A percentile compares a stretch with the other conserved stretches of the same genome.
These are phyloP conservation scores for Globisporangium solare DNA, from an alignment of 352 stramenopile genomes.

Conservation along the genomic window DNA sequence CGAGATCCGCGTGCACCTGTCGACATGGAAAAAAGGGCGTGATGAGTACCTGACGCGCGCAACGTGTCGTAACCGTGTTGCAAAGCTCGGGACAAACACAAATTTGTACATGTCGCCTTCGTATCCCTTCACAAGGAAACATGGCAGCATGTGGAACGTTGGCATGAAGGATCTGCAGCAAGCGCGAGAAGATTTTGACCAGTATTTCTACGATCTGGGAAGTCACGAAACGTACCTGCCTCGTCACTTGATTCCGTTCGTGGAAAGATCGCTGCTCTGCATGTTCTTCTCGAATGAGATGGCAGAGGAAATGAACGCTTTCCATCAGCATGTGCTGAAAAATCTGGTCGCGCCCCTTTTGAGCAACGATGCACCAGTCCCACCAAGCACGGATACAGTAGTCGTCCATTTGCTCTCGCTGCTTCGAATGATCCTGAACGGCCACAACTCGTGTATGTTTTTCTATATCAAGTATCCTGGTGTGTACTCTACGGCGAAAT, in stretches of 20 bases:
- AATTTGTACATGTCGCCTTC: constrained; percentile 75
- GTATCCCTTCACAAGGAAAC: constrained; percentile 73
- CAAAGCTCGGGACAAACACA: constrained; percentile 67
- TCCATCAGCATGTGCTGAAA: constrained; percentile 78
- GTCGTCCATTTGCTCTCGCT: constrained; percentile 54
- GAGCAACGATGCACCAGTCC: constrained; percentile 23
- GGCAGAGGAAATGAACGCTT: constrained; percentile 68
- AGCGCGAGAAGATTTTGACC: constrained; percentile 65
- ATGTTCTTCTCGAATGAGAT: constrained; percentile 66
- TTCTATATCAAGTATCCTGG: constrained; percentile 85
- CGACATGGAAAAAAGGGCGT: constrained; percentile 59
- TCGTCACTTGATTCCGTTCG: constrained; percentile 52
- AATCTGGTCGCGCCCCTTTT: constrained; percentile 70
- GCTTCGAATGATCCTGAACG: constrained; percentile 74
- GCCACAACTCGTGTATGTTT: constrained; percentile 70
- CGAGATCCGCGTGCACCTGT: constrained; percentile 69
- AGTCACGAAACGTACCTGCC: constrained; percentile 48
- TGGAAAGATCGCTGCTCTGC: constrained; percentile 73
- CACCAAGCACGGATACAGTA: constrained; percentile 12
- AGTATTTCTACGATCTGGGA: constrained; percentile 55
- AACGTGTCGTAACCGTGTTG: constrained; percentile 57
- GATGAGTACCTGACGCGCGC: constrained; percentile 69
- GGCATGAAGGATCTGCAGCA: constrained; percentile 60
- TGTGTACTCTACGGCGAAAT: constrained; percentile 46
- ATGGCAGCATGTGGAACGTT: constrained; percentile 63